Evolutionary conservation across 2,329 filamentous ascomycete species (phyloP).

Genomic region (Cladophialophora bantiana): DNA sequence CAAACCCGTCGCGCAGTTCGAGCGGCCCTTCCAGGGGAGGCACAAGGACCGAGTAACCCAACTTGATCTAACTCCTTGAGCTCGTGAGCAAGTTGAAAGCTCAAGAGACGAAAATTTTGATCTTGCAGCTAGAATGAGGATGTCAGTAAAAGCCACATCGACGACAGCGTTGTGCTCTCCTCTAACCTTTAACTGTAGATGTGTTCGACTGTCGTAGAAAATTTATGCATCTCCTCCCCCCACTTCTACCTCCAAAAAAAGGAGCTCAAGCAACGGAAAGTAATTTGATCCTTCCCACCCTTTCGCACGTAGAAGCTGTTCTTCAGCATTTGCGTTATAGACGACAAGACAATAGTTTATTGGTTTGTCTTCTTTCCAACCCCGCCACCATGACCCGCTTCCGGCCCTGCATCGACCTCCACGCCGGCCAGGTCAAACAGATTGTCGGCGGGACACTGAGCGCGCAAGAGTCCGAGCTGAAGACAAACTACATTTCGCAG

Average conservation of each 20-base stretch:
- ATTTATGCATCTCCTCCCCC: neutral
- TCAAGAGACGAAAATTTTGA: neutral
- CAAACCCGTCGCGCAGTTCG: no score
- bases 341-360: no score
- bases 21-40: no score
- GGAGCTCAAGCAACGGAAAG: no score
- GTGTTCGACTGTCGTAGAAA: neutral
- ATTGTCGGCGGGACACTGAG: constrained; percentile 95
- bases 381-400: constrained; percentile 79
- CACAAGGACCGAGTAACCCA: no score
- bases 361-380: no score
- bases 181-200: neutral
- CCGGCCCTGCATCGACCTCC: constrained; percentile 94
- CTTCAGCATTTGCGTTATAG: no score
- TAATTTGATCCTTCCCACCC: no score
- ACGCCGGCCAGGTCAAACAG: constrained; percentile 97
- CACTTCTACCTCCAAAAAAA: no score
- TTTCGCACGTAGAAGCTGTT: no score
- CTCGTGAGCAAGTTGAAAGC: neutral
- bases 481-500: constrained; percentile 91
- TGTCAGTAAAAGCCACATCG: neutral
- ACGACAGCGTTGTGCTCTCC: neutral
- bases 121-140: neutral
- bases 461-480: constrained; percentile 67
- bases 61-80: neutral